phyloP scores from a whole-genome alignment of 2,329 filamentous ascomycete species.

The Colletotrichum shisoi region DNA sequence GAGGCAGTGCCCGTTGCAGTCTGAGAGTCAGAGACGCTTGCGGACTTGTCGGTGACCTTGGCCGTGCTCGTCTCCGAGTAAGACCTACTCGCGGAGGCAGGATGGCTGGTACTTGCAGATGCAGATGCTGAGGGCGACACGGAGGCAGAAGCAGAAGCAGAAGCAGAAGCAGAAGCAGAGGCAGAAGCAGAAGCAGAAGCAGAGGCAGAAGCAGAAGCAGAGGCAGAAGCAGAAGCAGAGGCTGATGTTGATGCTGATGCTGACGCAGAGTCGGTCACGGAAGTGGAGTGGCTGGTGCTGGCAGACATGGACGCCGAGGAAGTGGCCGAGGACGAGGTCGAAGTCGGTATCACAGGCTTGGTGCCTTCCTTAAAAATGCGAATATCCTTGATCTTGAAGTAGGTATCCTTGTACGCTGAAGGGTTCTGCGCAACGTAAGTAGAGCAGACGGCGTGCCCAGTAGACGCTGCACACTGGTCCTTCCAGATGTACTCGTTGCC shows the following conservation, averaged over 20 bases:
- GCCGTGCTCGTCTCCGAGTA: background rate
- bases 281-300: background rate
- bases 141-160: background rate
- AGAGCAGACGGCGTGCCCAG: slow-evolving; percentile 46
- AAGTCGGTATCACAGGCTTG: slow-evolving; percentile 12
- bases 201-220: background rate
- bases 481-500: slow-evolving; percentile 49
- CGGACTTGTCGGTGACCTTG: slow-evolving; percentile 43
- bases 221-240: background rate
- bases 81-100: slow-evolving; percentile 11
- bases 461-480: slow-evolving; percentile 42
- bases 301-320: background rate
- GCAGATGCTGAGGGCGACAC: background rate
- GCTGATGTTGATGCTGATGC: slow-evolving; percentile 41
- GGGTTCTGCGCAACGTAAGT: slow-evolving; percentile 52
- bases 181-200: too few species aligned
- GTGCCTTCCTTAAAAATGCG: slow-evolving; percentile 45
- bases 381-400: slow-evolving; percentile 58
- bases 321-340: slow-evolving; percentile 1
- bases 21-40: slow-evolving; percentile 43
- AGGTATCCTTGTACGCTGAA: slow-evolving; percentile 48
- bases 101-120: background rate
- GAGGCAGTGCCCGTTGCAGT: slow-evolving; percentile 6
- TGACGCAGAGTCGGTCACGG: slow-evolving; percentile 42
- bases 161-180: too few species aligned